Evolutionary conservation across 192 early-diverging fungal species (phyloP).

Genomic region (Mortierella antarctica): DNA sequence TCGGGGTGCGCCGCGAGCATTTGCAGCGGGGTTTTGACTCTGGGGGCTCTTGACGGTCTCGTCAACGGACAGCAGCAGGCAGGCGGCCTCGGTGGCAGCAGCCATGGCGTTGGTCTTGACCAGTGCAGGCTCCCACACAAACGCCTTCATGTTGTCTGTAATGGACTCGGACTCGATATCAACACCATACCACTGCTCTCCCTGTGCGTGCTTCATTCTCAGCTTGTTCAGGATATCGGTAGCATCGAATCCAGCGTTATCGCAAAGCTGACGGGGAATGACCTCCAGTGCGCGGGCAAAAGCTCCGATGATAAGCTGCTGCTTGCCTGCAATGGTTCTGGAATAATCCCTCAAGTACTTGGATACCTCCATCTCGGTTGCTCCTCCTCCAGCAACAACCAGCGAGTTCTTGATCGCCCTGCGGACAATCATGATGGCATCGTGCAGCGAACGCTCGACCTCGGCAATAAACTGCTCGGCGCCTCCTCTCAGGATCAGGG

Average conservation of each 20-base stretch:
- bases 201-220: constrained; percentile 89
- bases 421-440: constrained; percentile 99
- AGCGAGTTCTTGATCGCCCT: constrained; percentile 96
- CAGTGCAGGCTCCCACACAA: constrained; percentile 98
- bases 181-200: constrained; percentile 89
- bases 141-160: constrained; percentile 89
- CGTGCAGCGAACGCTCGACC: constrained; percentile 96
- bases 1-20: constrained; percentile 62
- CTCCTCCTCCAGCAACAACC: constrained; percentile 97
- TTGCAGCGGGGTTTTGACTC: constrained; percentile 79
- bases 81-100: constrained; percentile 95
- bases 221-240: constrained; percentile 98
- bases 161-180: constrained; percentile 91
- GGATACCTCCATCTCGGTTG: constrained; percentile 98
- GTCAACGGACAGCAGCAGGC: constrained; percentile 95
- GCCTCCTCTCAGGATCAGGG: constrained; percentile 94
- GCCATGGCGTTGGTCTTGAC: constrained; percentile 98
- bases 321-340: constrained; percentile 96
- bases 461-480: constrained; percentile 99
- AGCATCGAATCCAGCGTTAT: constrained; percentile 98
- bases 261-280: constrained; percentile 97
- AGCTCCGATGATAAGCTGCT: constrained; percentile 95
- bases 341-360: constrained; percentile 93
- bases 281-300: constrained; percentile 97
- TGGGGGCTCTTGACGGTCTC: constrained; percentile 96